Conservation (phyloP, 2,329 filamentous ascomycete species). For the Neocucurbitaria cava region DNA sequence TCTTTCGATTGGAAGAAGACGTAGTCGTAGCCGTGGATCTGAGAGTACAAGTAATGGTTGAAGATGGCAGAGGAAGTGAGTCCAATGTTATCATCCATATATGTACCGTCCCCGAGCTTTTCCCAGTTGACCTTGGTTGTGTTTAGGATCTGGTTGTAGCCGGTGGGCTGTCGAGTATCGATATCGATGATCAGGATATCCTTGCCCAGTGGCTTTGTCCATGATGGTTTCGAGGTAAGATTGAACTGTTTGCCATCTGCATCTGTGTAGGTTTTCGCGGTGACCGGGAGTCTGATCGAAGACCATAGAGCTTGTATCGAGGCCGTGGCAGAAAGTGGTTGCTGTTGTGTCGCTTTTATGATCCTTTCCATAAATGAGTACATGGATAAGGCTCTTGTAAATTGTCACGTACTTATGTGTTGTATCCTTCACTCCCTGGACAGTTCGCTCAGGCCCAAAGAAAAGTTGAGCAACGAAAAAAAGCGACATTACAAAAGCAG, state of each 20-base stretch:
- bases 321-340: too few relatives aligned
- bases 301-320: too few relatives aligned
- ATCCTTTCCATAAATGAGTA: too few relatives aligned
- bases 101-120: slow-evolving; percentile 23
- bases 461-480: background rate
- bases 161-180: slow-evolving; percentile 24
- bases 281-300: background rate
- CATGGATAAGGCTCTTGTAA: too few relatives aligned
- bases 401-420: background rate
- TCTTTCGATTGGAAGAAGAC: slow-evolving; percentile 48
- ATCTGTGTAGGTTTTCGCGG: too few relatives aligned
- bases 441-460: slow-evolving; percentile 1
- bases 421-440: background rate
- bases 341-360: too few relatives aligned
- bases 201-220: slow-evolving; percentile 24
- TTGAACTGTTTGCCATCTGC: too few relatives aligned
- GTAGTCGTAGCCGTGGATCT: slow-evolving; percentile 56
- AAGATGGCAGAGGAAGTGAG: slow-evolving; percentile 45
- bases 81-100: background rate
- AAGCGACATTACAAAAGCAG: background rate
- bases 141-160: slow-evolving; percentile 19
- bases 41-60: slow-evolving; percentile 38
- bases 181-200: slow-evolving; percentile 31
- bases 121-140: slow-evolving; percentile 23
- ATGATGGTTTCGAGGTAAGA: slow-evolving; percentile 1